Percentiles rank a stretch among this genome's conserved stretches.
phyloP scores from a whole-genome alignment of 306 rosid genomes.

The barrel medic (Medicago truncatula) region DNA sequence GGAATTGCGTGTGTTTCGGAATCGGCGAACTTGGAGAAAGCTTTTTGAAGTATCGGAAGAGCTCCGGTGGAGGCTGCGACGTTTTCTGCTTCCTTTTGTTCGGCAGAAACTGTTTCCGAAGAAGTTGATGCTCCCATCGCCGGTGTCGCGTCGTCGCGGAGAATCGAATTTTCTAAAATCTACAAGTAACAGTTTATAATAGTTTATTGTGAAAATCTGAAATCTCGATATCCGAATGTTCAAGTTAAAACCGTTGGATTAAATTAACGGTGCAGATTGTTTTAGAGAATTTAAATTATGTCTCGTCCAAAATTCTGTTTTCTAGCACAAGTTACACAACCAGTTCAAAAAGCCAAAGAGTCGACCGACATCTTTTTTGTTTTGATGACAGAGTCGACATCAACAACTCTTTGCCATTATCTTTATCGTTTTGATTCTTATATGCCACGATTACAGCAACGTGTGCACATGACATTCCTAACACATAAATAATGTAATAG shows the following conservation, averaged over 20 bases:
- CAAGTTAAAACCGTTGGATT: constrained; percentile 1
- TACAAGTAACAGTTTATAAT: background rate
- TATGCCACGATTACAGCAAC: no score
- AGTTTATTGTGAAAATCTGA: background rate
- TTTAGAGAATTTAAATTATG: background rate
- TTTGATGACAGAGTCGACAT: no score
- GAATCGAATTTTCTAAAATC: constrained; percentile 12
- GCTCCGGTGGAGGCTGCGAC: constrained; percentile 77
- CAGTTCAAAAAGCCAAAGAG: background rate
- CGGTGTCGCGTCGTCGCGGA: constrained; percentile 11
- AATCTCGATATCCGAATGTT: background rate
- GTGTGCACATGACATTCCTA: no score
- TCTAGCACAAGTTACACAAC: no score
- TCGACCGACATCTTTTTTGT: no score
- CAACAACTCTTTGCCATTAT: no score
- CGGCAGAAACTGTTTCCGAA: constrained; percentile 52
- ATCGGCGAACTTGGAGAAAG: constrained; percentile 69
- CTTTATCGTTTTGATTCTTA: no score
- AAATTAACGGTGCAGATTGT: background rate
- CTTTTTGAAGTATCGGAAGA: constrained; percentile 73
- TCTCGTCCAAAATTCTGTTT: no score
- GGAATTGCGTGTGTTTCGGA: constrained; percentile 63
- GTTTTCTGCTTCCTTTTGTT: constrained; percentile 70
- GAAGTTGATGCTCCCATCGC: constrained; percentile 87
- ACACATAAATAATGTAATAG: no score